Evolutionary conservation across 805 yeast genomes (phyloP).

Genomic region (Wickerhamiella parazyma): DNA sequence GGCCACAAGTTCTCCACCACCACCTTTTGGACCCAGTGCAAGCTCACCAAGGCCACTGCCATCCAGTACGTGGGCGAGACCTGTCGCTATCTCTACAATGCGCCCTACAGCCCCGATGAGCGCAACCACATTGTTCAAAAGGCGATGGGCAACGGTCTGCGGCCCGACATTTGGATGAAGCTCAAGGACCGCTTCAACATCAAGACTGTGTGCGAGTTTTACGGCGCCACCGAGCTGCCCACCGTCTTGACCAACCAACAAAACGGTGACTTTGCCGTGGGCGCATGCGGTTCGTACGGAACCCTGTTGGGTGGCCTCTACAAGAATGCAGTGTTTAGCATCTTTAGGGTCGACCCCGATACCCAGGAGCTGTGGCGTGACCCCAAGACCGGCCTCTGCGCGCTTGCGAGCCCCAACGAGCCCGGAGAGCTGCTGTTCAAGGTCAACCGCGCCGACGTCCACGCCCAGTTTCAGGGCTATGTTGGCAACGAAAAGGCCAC

Average conservation of each 20-base stretch:
- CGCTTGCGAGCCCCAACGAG: slow-evolving; percentile 40
- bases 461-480: slow-evolving; percentile 78
- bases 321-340: slow-evolving; percentile 35
- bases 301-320: slow-evolving; percentile 29
- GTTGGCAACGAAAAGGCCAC: slow-evolving; percentile 69
- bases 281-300: slow-evolving; percentile 79
- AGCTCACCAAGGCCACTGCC: slow-evolving; percentile 55
- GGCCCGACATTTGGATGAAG: slow-evolving; percentile 76
- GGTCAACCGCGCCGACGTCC: slow-evolving; percentile 49
- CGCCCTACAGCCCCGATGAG: slow-evolving; percentile 51
- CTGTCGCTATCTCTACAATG: slow-evolving; percentile 66
- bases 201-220: slow-evolving; percentile 71
- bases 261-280: slow-evolving; percentile 64
- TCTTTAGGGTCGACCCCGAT: slow-evolving; percentile 71
- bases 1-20: slow-evolving; percentile 72
- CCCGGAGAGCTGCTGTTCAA: slow-evolving; percentile 83
- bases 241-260: slow-evolving; percentile 75
- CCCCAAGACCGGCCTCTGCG: slow-evolving; percentile 48
- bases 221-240: slow-evolving; percentile 89
- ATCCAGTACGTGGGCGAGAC: slow-evolving; percentile 93
- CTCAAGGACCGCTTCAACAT: slow-evolving; percentile 69
- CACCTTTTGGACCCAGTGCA: slow-evolving; percentile 83
- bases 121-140: slow-evolving; percentile 42
- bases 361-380: slow-evolving; percentile 59
- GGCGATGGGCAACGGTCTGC: slow-evolving; percentile 84